phyloP scores from a whole-genome alignment of 2,329 filamentous ascomycete genomes.

The Leptoxyphium fumago region DNA sequence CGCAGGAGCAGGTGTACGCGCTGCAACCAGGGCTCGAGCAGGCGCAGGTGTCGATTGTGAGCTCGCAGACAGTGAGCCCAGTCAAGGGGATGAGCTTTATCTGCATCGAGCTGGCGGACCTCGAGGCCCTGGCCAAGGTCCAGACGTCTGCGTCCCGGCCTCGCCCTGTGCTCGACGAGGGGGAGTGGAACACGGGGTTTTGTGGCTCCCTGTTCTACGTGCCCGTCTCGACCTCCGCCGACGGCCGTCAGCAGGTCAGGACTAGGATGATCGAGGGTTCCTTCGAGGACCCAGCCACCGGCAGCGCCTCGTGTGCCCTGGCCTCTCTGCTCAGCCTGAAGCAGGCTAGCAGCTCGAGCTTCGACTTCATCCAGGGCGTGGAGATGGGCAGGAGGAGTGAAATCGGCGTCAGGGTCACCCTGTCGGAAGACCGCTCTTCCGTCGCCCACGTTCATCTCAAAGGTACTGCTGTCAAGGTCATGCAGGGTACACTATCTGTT shows the following conservation, averaged over 20 bases:
- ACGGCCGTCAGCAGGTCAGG: slow-evolving; percentile 25
- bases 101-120: slow-evolving; percentile 45
- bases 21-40: slow-evolving; percentile 22
- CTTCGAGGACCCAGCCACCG: slow-evolving; percentile 36
- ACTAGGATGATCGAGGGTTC: slow-evolving; percentile 45
- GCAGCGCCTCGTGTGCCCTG: slow-evolving; percentile 34
- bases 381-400: slow-evolving; percentile 38
- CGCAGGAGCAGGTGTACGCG: slow-evolving; percentile 17
- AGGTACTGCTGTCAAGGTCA: slow-evolving; percentile 29
- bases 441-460: slow-evolving; percentile 29
- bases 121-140: slow-evolving; percentile 41
- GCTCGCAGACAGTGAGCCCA: slow-evolving; percentile 30
- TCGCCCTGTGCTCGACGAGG: slow-evolving; percentile 21
- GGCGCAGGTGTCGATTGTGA: slow-evolving; percentile 2
- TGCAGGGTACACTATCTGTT: slow-evolving; percentile 20
- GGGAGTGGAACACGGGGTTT: slow-evolving; percentile 39
- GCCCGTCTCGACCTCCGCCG: slow-evolving; percentile 2
- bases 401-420: slow-evolving; percentile 31
- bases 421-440: slow-evolving; percentile 21
- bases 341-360: slow-evolving; percentile 20
- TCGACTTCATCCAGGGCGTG: slow-evolving; percentile 33
- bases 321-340: slow-evolving; percentile 30
- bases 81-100: slow-evolving; percentile 62
- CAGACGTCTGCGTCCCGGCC: slow-evolving; percentile 18
- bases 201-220: slow-evolving; percentile 47